These are phyloP conservation scores for Hygrophoropsis aurantiaca DNA, from an alignment of 768 basidiomycete genomes.

Conservation along the genomic window DNA sequence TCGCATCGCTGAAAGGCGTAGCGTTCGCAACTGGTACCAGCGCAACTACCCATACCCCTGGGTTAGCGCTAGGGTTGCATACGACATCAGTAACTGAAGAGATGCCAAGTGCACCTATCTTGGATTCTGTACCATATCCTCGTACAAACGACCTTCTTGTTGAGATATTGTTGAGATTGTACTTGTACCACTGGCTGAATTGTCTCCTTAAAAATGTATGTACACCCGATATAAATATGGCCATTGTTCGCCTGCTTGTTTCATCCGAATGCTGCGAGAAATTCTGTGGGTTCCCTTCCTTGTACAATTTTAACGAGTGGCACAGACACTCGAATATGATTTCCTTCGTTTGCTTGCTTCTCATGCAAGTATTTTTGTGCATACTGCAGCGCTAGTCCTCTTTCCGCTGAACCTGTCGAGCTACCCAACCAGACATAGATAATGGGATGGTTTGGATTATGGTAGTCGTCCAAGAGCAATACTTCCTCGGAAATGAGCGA, in stretches of 20 bases:
- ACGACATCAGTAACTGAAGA: slow-evolving; percentile 34
- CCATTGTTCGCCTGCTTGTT: no score
- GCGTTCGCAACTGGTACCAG: slow-evolving; percentile 91
- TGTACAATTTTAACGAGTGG: slow-evolving; percentile 21
- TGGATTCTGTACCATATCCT: no score
- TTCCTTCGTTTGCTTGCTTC: slow-evolving; percentile 21
- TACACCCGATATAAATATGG: no score
- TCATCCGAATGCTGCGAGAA: slow-evolving; percentile 24
- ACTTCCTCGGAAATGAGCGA: slow-evolving; percentile 49
- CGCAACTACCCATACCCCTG: slow-evolving; percentile 89
- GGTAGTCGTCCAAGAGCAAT: slow-evolving; percentile 50
- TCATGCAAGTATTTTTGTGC: slow-evolving; percentile 54
- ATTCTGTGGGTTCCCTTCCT: slow-evolving; percentile 50
- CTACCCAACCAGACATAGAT: slow-evolving; percentile 63
- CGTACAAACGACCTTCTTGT: no score
- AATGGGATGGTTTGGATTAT: slow-evolving; percentile 34
- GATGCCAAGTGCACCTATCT: no score
- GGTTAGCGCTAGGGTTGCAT: slow-evolving; percentile 72
- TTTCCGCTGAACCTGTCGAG: slow-evolving; percentile 44
- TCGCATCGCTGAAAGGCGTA: slow-evolving; percentile 70
- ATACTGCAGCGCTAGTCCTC: slow-evolving; percentile 52
- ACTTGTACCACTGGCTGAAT: no score
- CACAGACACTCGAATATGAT: slow-evolving; percentile 17
- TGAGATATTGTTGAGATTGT: no score
- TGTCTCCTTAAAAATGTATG: no score